Conservation (phyloP, 2,329 filamentous ascomycete genomes). For the Epicoccum sorghinum region DNA sequence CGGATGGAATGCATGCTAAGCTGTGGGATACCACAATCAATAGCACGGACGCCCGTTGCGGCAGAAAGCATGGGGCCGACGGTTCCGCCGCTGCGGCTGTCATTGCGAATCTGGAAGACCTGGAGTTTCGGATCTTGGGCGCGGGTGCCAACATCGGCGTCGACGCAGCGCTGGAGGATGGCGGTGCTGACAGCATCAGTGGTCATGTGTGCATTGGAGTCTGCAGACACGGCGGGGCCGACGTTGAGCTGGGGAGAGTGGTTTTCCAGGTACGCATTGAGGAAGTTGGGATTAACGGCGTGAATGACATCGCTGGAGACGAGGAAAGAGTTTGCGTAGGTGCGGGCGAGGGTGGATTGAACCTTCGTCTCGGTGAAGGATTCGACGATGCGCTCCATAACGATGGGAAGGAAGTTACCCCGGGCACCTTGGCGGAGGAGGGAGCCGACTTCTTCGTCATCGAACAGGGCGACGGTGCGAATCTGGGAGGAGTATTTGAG, state of each 20-base stretch:
- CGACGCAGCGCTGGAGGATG: slow-evolving; percentile 78
- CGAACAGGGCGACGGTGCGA: slow-evolving; percentile 92
- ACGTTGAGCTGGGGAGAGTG: slow-evolving; percentile 90
- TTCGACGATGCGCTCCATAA: slow-evolving; percentile 83
- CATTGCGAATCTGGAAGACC: slow-evolving; percentile 94
- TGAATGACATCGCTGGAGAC: slow-evolving; percentile 93
- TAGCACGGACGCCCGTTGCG: slow-evolving; percentile 78
- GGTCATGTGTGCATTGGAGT: slow-evolving; percentile 95
- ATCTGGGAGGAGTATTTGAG: slow-evolving; percentile 68
- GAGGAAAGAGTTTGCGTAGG: slow-evolving; percentile 90
- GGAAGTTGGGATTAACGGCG: slow-evolving; percentile 93
- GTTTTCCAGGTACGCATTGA: slow-evolving; percentile 78
- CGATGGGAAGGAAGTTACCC: slow-evolving; percentile 83
- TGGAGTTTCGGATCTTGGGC: slow-evolving; percentile 68
- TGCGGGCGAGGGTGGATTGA: slow-evolving; percentile 71
- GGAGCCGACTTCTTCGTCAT: slow-evolving; percentile 95
- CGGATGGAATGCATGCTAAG: slow-evolving; percentile 93
- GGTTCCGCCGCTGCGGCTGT: slow-evolving; percentile 85
- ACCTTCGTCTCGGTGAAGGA: slow-evolving; percentile 58
- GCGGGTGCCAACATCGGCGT: slow-evolving; percentile 57
- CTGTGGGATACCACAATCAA: slow-evolving; percentile 90
- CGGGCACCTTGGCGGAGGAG: slow-evolving; percentile 86
- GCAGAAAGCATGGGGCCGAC: slow-evolving; percentile 91
- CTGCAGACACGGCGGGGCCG: slow-evolving; percentile 78
- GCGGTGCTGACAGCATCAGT: slow-evolving; percentile 87